Base-by-base conservation (phyloP, 2,329 filamentous ascomycete species). In the Penicillium hordei region DNA sequence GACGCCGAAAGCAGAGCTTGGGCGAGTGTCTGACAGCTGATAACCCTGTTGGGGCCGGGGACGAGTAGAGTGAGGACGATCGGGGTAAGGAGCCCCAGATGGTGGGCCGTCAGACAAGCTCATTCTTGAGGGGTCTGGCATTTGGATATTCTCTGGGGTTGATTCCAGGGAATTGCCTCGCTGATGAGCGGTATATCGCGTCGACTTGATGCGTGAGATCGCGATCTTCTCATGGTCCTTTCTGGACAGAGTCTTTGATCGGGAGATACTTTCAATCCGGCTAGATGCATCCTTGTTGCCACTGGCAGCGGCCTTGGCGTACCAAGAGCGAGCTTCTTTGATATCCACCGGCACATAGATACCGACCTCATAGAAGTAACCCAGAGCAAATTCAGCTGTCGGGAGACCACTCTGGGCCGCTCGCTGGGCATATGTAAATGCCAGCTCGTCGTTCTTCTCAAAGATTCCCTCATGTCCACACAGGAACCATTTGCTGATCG, bases 401-500 rank as follows among this genome's bases (percentile, higher is more conserved):
- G 91, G 83, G 48, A 97, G 82, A 55, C 92, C 92, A 39, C 87
- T 85, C 50, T 86, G 81, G 9, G 94, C 93, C 12, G 94, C 94
- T 64, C 93, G 86, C 67, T 93, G 86, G 1, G 94, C 94, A 70
- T 96, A 97, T 51, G 86, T 89, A 76, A 90, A 99, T 7, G 94
- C 93, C 48, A 97, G 79, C 71, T 93, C 89, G 75, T 99, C 94
- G 69, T 97, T 97, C 82, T 97, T 97, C 59, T 90, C 85, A 70
- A 99, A 97, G 7, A 95, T 83, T 23, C 89, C 89, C 65, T 97
- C 93, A 64, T 94, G 93, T 3, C 94, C 94, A 69, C 96, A 97
- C 29, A 99, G 82, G 72, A 97, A 99, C 94, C 94, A 99, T 75
- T 96, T 94, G 76, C 93, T 97, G 60, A 99, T 92, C 29, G 93